phyloP scores from a whole-genome alignment of 1,139 yeast genomes.

The Hansenula lynferdii region DNA sequence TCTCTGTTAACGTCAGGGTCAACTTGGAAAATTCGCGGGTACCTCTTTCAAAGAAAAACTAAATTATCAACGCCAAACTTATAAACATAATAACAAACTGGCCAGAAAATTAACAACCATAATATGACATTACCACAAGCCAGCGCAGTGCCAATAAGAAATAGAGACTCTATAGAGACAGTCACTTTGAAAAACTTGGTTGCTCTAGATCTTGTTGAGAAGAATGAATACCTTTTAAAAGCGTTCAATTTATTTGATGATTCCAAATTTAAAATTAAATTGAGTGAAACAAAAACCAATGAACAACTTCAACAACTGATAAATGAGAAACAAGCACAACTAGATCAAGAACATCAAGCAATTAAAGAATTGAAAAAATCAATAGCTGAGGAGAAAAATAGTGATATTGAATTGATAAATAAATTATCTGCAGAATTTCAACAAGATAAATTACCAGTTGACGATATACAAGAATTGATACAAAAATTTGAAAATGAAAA shows the following conservation, averaged over 20 bases:
- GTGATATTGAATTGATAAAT: slow-evolving; percentile 9
- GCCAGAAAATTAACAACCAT: not conserved
- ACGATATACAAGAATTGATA: slow-evolving; percentile 12
- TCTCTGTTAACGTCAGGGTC: not conserved
- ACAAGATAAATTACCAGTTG: slow-evolving; percentile 8
- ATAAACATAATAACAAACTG: not conserved
- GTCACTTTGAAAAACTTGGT: slow-evolving; percentile 22
- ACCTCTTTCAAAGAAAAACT: not conserved
- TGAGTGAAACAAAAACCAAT: not conserved
- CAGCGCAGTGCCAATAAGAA: slow-evolving; percentile 12
- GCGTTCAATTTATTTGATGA: slow-evolving; percentile 18
- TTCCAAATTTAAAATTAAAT: slow-evolving; percentile 6
- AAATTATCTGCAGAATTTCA: slow-evolving; percentile 15
- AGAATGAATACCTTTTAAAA: slow-evolving; percentile 17
- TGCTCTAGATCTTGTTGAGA: slow-evolving; percentile 20
- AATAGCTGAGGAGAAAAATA: not conserved
- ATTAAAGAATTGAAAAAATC: slow-evolving; percentile 7
- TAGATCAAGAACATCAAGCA: slow-evolving; percentile 5
- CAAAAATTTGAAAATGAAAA: slow-evolving; percentile 13
- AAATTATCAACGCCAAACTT: not conserved
- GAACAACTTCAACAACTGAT: slow-evolving; percentile 7
- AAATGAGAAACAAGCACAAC: slow-evolving; percentile 2
- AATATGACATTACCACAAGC: slow-evolving; percentile 22
- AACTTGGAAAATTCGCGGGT: not conserved
- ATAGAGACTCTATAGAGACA: slow-evolving; percentile 13